A percentile compares a stretch with the other conserved stretches of the same genome.
These are phyloP conservation scores for Penicillium canariense DNA, from an alignment of 495 filamentous ascomycete species.

Conservation along the genomic window DNA sequence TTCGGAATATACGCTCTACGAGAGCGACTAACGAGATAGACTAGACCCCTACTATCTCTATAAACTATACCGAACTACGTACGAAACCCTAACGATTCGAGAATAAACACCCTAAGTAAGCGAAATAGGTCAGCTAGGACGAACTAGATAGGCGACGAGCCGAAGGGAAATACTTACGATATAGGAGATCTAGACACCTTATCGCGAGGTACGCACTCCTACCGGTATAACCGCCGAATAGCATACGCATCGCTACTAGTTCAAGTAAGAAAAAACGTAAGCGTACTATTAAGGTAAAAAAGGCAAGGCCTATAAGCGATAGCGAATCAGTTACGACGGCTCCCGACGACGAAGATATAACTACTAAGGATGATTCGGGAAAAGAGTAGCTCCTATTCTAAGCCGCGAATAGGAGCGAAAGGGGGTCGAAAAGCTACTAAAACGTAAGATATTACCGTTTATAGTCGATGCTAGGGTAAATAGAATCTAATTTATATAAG, in stretches of 20 bases:
- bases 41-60: not conserved
- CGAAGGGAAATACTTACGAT: slow-evolving; percentile 1
- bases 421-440: slow-evolving; percentile 1
- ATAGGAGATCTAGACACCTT: not conserved
- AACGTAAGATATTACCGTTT: slow-evolving; percentile 1
- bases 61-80: not conserved
- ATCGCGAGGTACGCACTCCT: not conserved
- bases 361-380: not conserved
- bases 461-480: slow-evolving; percentile 1
- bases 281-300: not conserved
- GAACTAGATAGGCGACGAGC: not conserved
- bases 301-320: not conserved
- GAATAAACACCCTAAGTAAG: not conserved
- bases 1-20: not conserved
- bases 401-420: slow-evolving; percentile 2
- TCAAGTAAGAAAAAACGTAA: not conserved
- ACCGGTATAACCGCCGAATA: not conserved
- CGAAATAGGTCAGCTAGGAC: not conserved
- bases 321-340: not conserved
- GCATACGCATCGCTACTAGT: not conserved
- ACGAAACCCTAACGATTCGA: not conserved
- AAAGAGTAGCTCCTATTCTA: slow-evolving; percentile 7
- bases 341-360: not conserved
- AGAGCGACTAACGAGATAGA: not conserved
- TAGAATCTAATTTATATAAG: slow-evolving; percentile 3